Base-by-base conservation (phyloP, 371 early-diverging fungal genomes). In the Parasitella parasitica region DNA sequence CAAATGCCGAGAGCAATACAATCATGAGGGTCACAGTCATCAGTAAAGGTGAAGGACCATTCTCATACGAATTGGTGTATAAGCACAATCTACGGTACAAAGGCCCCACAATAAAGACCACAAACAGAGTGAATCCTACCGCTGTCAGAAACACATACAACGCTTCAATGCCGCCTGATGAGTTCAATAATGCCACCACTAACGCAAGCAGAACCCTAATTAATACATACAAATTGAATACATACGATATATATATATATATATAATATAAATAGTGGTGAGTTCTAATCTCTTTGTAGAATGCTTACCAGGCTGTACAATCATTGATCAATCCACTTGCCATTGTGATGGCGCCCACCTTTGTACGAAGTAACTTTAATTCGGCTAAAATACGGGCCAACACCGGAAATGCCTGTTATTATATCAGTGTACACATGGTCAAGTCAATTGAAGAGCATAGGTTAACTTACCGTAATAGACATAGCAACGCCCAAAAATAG, bases 311-410 rank as follows among this genome's bases (percentile, higher is more conserved):
- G 28, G 95, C 92, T 34, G 88, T 82, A 46, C 89, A 88, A 64
- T 97, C 97, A 71, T 94, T 94, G 22, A 93, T 81, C 11, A 94
- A 87, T 1, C 94, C 96, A 15, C 94, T 90, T 18, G 93, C 86
- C 71, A 97, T 86, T 6, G 94, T 87, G 28, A 90, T 73, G 24
- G 85, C 80, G 3, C 96, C 97, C 4, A 94, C 91, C 24, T 72
- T 72, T 16, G 96, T 94, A 11, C 84, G 76, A 46, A 96, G 70
- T 35, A 96, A 69, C 59, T 92, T 91, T 30, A 89, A 81, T 69
- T 96, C 96, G 0, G 93, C 89, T 54, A 97, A 76, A 51, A 97
- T 95, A 60, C 97, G 89, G 0, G 94, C 97, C 27, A 97, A 83
- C 6, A 96, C 94, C 0, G 95, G 96, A 64, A 95, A 94, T 0